Conservation (phyloP, 306 rosid genomes). For the Cyamopsis tetragonoloba region DNA sequence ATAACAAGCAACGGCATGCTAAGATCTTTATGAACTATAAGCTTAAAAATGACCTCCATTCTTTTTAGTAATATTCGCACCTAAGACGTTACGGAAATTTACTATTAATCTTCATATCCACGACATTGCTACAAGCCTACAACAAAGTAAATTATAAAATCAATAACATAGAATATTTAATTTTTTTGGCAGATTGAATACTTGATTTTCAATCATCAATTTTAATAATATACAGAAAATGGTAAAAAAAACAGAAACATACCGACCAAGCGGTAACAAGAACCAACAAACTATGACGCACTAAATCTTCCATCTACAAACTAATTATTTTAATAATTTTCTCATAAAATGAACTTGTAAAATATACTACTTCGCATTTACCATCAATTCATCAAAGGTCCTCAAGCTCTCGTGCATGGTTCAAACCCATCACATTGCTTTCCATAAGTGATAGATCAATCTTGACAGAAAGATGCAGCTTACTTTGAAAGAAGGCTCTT, state of each 20-base stretch:
- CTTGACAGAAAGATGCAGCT: background rate
- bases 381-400: constrained; percentile 3
- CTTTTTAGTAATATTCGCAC: background rate
- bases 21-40: background rate
- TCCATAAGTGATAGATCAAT: constrained; percentile 7
- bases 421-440: background rate
- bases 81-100: background rate
- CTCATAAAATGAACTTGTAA: background rate
- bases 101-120: constrained; percentile 14
- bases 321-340: background rate
- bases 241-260: constrained; percentile 7
- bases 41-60: background rate
- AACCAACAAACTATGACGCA: constrained; percentile 15
- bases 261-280: constrained; percentile 1
- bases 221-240: constrained; percentile 25
- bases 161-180: constrained; percentile 16
- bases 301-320: constrained; percentile 23
- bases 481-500: background rate
- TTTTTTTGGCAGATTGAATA: constrained; percentile 1
- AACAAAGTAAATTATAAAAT: background rate
- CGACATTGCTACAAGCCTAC: background rate
- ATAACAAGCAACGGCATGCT: background rate
- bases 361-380: background rate
- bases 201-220: background rate
- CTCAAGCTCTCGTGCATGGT: constrained; percentile 10